Base-by-base conservation (phyloP, 1,139 yeast genomes). In the Blastobotrys elegans region DNA sequence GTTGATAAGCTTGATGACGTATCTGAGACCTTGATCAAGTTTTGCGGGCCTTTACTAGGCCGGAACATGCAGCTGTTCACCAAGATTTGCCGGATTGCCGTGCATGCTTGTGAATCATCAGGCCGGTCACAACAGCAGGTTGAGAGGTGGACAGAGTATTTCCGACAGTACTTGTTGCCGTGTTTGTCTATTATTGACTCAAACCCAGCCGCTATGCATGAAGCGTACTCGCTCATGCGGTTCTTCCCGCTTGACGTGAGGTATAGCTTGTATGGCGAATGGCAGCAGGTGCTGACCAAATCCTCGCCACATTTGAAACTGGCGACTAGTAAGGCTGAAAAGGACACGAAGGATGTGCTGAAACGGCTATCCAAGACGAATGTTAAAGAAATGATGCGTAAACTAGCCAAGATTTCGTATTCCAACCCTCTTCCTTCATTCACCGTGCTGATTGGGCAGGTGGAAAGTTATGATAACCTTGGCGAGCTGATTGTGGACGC, bases 391-490 rank as follows among this genome's bases (percentile, higher is more conserved):
- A 83, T 87, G 77, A 84, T 86, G 77, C 75, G 95, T 54, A 74
- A 81, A 49, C 70, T 92, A 31, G 85, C 96, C 0, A 82, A 83
- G 52, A 72, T 86, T n/a, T 77, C 90, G 26, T 82, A 79, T 52
- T 71, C 86, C 1, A 89, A 89, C 60, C 98, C 98, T 0, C 64
- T 92, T 26, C 87, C 96, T 1, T 79, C 94, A 29, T 77, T 72
- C 45, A 57, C 65, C 1, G 73, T 64, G 2, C 63, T 70, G 31
- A 61, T 72, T 20, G 59, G 69, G 32, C 76, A 72, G 49, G 81
- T 92, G 52, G 98, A 94, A 64, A 88, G 95, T 69, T 94, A 92
- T 61, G 96, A 86, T 61, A 92, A 89, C 61, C 76, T 89, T 55
- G 87, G 82, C 47, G 81, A 79, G 40, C 71, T 89, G 49, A 82